Percentiles rank a stretch among this genome's conserved stretches.
These are phyloP conservation scores for Didymosphaeria variabile DNA, from an alignment of 2,329 filamentous ascomycete species.

Conservation along the genomic window DNA sequence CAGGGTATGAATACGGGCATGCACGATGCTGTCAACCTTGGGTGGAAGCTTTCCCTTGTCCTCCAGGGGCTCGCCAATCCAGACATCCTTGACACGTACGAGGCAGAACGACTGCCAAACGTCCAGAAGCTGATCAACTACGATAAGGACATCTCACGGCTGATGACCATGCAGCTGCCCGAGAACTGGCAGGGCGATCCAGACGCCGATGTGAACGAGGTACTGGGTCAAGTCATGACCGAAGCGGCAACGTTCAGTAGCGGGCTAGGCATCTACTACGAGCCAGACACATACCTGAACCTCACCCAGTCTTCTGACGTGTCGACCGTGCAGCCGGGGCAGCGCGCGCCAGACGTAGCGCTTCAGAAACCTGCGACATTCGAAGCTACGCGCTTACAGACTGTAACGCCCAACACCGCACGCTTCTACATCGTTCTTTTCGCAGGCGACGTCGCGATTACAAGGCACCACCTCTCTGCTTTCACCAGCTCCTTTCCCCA, in stretches of 20 bases:
- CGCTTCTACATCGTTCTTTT: conserved; percentile 57
- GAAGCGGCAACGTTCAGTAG: conserved; percentile 42
- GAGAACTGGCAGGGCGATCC: conserved; percentile 44
- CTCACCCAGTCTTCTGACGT: conserved; percentile 18
- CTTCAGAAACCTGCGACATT: conserved; percentile 58
- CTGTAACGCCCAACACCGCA: conserved; percentile 55
- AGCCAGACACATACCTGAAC: conserved; percentile 48
- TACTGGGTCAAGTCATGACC: conserved; percentile 37
- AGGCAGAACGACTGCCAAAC: conserved; percentile 58
- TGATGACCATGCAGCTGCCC: conserved; percentile 48
- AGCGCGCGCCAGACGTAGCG: conserved; percentile 57
- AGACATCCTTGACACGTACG: conserved; percentile 59
- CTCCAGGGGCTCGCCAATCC: conserved; percentile 51
- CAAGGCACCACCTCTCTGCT: conserved; percentile 19
- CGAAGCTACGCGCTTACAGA: conserved; percentile 55
- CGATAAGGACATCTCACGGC: conserved; percentile 45
- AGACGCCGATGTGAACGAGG: conserved; percentile 38
- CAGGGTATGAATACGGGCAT: conserved; percentile 68
- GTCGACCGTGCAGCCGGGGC: conserved; percentile 48
- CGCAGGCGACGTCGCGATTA: conserved; percentile 41
- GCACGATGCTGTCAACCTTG: conserved; percentile 63
- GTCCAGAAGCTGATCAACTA: conserved; percentile 54
- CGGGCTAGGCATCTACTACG: conserved; percentile 45
- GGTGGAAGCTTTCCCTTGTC: conserved; percentile 63
- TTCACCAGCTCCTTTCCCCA: conserved; percentile 22